These are phyloP conservation scores for Botryotinia globosa DNA, from an alignment of 2,329 filamentous ascomycete genomes.

Conservation along the genomic window DNA sequence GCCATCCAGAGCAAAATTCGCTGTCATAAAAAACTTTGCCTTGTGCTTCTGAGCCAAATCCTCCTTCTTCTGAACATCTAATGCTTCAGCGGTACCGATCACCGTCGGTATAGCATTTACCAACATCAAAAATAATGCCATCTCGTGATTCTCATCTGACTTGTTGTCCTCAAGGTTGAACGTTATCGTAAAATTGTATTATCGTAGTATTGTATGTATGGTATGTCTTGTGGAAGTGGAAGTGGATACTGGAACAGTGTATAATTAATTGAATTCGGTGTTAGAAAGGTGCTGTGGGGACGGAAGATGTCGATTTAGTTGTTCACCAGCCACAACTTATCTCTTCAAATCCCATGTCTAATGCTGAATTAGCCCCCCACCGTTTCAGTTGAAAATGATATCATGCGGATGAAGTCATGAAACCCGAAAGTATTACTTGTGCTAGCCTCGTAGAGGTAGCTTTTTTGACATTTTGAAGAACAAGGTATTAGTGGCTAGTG, in stretches of 20 bases:
- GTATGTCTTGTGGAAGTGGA: not conserved
- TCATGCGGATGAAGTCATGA: constrained; percentile 10
- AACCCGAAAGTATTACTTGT: not conserved
- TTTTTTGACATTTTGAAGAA: not conserved
- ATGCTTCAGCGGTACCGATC: constrained; percentile 18
- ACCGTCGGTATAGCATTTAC: constrained; percentile 19
- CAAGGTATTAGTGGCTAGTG: not conserved
- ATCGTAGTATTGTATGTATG: not conserved
- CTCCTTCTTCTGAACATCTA: constrained; percentile 20
- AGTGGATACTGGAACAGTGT: not conserved
- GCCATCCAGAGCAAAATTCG: constrained; percentile 10
- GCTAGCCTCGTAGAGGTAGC: not conserved
- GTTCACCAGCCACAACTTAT: constrained; percentile 17
- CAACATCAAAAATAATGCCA: constrained; percentile 19
- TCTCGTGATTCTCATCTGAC: not conserved
- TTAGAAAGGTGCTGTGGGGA: constrained; percentile 6
- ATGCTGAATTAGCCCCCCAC: not conserved
- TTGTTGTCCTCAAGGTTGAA: not conserved
- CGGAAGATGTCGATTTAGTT: not conserved
- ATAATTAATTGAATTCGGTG: constrained; percentile 6
- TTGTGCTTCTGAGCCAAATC: constrained; percentile 20
- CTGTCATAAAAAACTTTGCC: constrained; percentile 21
- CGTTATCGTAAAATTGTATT: not conserved
- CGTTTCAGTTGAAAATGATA: not conserved
- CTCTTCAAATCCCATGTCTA: not conserved